Conservation (phyloP, 1,284 basidiomycete species). For the Pyrrhoderma noxium region DNA sequence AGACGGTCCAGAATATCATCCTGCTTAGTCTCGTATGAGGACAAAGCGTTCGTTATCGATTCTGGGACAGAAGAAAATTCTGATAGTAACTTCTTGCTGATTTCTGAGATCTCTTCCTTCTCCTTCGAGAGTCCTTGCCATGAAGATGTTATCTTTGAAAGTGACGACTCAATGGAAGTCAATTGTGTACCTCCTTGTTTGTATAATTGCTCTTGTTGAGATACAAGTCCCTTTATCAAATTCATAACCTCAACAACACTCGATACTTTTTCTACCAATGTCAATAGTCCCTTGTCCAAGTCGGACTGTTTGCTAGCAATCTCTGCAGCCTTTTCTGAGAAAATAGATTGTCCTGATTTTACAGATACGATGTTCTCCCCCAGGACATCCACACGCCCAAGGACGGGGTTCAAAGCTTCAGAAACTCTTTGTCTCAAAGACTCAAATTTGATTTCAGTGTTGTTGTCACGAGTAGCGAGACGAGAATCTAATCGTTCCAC, state of each 20-base stretch:
- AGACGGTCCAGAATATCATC: conserved; percentile 54
- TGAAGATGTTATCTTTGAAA: conserved; percentile 37
- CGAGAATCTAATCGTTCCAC: conserved; percentile 76
- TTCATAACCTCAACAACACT: conserved; percentile 7
- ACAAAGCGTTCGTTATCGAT: conserved; percentile 44
- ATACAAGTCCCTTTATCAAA: conserved; percentile 8
- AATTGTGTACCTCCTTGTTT: background rate
- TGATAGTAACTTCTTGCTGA: conserved; percentile 45
- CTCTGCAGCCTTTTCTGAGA: background rate
- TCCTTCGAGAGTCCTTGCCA: conserved; percentile 40
- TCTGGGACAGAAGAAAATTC: conserved; percentile 54
- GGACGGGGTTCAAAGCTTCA: conserved; percentile 42
- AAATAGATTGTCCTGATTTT: conserved; percentile 2
- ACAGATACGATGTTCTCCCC: conserved; percentile 23
- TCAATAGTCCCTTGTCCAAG: background rate
- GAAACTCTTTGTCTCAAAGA: conserved; percentile 45
- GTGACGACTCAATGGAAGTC: conserved; percentile 28
- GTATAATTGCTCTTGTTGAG: background rate
- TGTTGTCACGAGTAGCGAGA: conserved; percentile 63
- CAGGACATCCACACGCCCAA: conserved; percentile 40
- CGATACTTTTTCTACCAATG: conserved; percentile 3
- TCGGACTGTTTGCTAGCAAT: conserved; percentile 5
- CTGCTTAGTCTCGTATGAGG: conserved; percentile 51
- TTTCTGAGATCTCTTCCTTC: conserved; percentile 39
- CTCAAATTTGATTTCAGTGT: conserved; percentile 49